Evolutionary conservation across 805 yeast genomes (phyloP).

Genomic region (Ogataea sp.): DNA sequence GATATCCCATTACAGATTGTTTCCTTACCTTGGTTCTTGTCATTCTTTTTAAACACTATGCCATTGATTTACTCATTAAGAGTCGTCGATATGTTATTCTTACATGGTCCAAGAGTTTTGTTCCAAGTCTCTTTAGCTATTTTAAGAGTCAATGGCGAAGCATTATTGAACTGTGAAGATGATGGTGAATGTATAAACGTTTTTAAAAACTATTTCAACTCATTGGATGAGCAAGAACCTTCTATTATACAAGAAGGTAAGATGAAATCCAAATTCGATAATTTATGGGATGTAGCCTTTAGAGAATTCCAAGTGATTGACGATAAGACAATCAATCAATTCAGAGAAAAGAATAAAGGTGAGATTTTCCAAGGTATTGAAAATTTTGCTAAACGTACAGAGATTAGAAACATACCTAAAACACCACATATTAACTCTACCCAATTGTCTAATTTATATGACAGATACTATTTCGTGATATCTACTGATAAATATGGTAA

Average conservation of each 20-base stretch:
- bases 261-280: constrained; percentile 78
- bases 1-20: constrained; percentile 92
- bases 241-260: constrained; percentile 56
- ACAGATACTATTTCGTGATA: constrained; percentile 71
- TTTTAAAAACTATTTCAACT: constrained; percentile 71
- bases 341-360: constrained; percentile 63
- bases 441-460: constrained; percentile 69
- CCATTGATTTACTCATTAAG: constrained; percentile 90
- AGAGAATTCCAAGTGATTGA: constrained; percentile 79
- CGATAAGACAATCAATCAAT: constrained; percentile 62
- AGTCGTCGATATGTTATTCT: constrained; percentile 81
- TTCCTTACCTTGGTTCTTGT: constrained; percentile 93
- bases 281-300: constrained; percentile 83
- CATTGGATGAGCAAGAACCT: constrained; percentile 71
- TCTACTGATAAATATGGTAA: constrained; percentile 43
- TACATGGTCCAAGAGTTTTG: constrained; percentile 81
- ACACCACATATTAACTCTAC: constrained; percentile 50
- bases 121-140: constrained; percentile 93
- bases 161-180: constrained; percentile 69
- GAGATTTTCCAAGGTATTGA: constrained; percentile 82
- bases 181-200: constrained; percentile 88
- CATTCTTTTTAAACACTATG: constrained; percentile 85
- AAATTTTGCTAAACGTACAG: constrained; percentile 85
- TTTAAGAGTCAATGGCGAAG: constrained; percentile 83
- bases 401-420: constrained; percentile 77